Evolutionary conservation across 2,329 filamentous ascomycete species (phyloP), one percentile per base, ranked within the genome.

Genomic region (Cladosporium austrohemisphaericum): DNA sequence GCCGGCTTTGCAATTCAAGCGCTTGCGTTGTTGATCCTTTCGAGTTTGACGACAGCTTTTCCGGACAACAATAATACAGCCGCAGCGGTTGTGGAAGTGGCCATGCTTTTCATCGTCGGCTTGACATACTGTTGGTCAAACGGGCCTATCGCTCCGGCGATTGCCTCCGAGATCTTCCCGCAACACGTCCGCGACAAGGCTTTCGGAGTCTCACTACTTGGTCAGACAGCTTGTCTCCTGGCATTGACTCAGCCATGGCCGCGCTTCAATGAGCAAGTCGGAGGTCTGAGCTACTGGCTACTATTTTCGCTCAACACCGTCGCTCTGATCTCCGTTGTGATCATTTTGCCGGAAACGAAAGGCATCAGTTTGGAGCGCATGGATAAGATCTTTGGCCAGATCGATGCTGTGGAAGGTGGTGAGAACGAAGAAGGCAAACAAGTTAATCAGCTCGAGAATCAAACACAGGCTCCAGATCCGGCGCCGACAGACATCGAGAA

Each of bases 301-400:
- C 53, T 71, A 5, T 70, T 71, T 38, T 54, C 55, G 1, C 55
- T 73, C 5, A 72, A 72, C 52, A 57, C 66, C 25, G 57, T 63
- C 32, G 67, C 66, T 8, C 35, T 68, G 47, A 59, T 68, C 36
- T 84, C 83, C 57, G 79, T 82, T 41, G 83, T 75, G 71, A 80
- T 84, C 70, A 77, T 83, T 52, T 74, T 85, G 14, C 84, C 84
- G 1, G 84, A 88, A 67, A 41, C 38, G 14, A 87, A 87, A 70
- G 84, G 83, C 18, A 53, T 61, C 33, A 53, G 49, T 44, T 48
- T 63, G 5, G 60, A 63, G 48, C 41, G 59, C 3, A 63, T 63
- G 59, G 56, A 60, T 37, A 51, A 51, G 31, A 56, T 63, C 14
- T 63, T 63, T 41, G 59, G 59, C 2, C 63, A 65, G 16, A 54